A percentile compares a stretch with the other conserved stretches of the same genome.
Conservation (phyloP, 495 filamentous ascomycete species). For the Penicillium desertorum region DNA sequence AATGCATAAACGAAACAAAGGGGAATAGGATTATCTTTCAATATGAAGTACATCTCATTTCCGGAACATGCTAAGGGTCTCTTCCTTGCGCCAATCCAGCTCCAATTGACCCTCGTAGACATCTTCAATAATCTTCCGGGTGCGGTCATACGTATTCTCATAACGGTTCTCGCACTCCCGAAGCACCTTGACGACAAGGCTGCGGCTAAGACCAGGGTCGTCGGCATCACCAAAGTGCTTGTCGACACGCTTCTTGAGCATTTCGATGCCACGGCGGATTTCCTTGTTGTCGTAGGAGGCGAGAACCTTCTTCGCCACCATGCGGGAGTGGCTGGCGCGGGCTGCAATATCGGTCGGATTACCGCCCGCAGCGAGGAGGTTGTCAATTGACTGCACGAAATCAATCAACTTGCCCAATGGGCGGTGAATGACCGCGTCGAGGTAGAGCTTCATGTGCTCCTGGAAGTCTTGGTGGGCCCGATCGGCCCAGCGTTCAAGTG, state of each 20-base stretch:
- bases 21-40: constrained; percentile 15
- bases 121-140: constrained; percentile 58
- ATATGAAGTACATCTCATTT: constrained; percentile 26
- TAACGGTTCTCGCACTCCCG: constrained; percentile 80
- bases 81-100: constrained; percentile 60
- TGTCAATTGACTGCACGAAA: constrained; percentile 80
- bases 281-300: constrained; percentile 77
- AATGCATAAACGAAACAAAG: constrained; percentile 14
- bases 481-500: constrained; percentile 77
- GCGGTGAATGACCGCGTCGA: constrained; percentile 81
- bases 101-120: constrained; percentile 67
- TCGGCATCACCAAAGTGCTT: constrained; percentile 94
- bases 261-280: constrained; percentile 78
- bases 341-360: constrained; percentile 57
- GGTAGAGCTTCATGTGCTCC: constrained; percentile 87
- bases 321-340: constrained; percentile 75
- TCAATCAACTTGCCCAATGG: constrained; percentile 89
- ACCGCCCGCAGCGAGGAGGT: constrained; percentile 52
- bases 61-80: constrained; percentile 55
- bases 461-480: constrained; percentile 73
- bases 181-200: constrained; percentile 74
- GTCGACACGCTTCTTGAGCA: constrained; percentile 83
- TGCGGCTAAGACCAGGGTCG: constrained; percentile 64
- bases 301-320: constrained; percentile 80
- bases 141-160: constrained; percentile 67